Evolutionary conservation across 176 grass and related monocot genomes (phyloP), one percentile per base, ranked within the genome.

Genomic region (Avena sativa): DNA sequence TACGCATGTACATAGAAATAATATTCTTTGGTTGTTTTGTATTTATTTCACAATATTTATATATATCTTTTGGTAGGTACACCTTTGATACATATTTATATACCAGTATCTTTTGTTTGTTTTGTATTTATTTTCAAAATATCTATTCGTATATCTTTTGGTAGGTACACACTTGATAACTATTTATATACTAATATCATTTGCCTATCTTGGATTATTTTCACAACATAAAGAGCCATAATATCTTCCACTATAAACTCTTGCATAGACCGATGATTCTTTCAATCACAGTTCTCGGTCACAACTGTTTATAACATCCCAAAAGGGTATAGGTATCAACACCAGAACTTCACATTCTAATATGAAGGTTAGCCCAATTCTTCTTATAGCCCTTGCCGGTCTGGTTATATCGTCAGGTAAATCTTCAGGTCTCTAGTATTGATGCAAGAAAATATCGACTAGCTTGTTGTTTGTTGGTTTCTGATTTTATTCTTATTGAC

Each of bases 401-500:
- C 43, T 46, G 43, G 43, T 46, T 46, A 46, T 66, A 66, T 25
- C 26, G 12, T 6, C 63, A 66, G 63, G 12, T 66, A 66, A 3
- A 66, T 46, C 43, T 46, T 46, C 5, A 46, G 43, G 43, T 46
- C 4, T 46, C 43, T 46, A 46, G 8, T 66, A 66, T 32, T 66
- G 63, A 7, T 66, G 4, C 63, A 30, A 32, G 63, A 65, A 46
- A 46, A 46, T 8, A 8, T 8, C 8, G 43, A 46, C 43, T 46
- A 8, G 5, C 5, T 46, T 46, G 43, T 46, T 46, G 43, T 46
- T 46, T 6, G 43, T 5, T 8, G 5, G 43, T 46, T 46, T 1
- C 25, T 66, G 25, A 66, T 65, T 30, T 32, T 62, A 61, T 90
- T 98, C 91, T 84, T 93, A 78, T 67, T 66, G 25, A 66, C 25